Evolutionary conservation across 768 basidiomycete species (phyloP).

Genomic region (Paxillus rubicundulus): DNA sequence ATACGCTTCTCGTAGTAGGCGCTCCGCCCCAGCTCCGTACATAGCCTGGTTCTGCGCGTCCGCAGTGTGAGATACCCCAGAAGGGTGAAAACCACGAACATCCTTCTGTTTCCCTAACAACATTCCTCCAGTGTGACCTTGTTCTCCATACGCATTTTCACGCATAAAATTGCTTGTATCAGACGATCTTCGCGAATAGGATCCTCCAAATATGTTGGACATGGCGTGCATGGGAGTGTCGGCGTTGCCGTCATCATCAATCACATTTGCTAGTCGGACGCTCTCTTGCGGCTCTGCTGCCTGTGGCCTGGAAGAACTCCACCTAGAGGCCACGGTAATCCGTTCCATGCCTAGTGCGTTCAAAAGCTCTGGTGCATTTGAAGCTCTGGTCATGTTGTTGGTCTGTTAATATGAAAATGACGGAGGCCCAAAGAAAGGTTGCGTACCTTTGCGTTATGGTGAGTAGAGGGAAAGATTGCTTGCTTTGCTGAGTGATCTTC

Average conservation of each 20-base stretch:
- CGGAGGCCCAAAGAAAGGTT: background rate
- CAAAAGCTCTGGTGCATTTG: background rate
- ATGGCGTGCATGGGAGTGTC: constrained; percentile 9
- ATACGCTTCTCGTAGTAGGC: constrained; percentile 5
- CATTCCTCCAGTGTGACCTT: background rate
- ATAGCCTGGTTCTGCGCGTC: constrained; percentile 3
- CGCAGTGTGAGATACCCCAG: background rate
- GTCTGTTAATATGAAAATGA: background rate
- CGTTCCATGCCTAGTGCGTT: background rate
- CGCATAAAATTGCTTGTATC: background rate
- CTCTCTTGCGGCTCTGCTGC: background rate
- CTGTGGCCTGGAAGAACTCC: no score
- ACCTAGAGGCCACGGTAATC: background rate
- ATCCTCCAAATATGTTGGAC: constrained; percentile 5
- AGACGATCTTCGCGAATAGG: background rate
- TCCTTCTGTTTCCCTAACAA: constrained; percentile 1
- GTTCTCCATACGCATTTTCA: constrained; percentile 4
- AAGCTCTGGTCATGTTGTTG: background rate
- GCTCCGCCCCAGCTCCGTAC: background rate
- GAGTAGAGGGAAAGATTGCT: background rate
- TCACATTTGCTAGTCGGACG: background rate
- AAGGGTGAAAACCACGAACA: constrained; percentile 5
- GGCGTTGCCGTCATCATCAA: background rate
- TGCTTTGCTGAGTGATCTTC: constrained; percentile 7
- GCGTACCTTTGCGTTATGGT: constrained; percentile 11